Base-by-base conservation (phyloP, 305 asterid genomes). In the Fraxinus nigra region DNA sequence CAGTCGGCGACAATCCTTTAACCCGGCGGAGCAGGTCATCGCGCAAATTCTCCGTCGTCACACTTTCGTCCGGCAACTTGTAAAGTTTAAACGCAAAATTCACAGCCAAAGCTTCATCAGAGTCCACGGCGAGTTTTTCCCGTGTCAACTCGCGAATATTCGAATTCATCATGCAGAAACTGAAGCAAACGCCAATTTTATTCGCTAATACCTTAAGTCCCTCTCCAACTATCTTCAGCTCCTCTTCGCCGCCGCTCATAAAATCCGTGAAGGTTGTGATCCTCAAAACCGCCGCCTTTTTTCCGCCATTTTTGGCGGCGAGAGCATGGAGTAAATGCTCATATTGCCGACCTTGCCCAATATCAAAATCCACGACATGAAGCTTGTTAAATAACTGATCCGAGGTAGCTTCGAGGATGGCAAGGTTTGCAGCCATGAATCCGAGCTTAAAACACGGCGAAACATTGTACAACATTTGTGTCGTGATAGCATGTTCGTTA, bases 371-470 rank as follows among this genome's bases (percentile, higher is more conserved):
- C 79, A 95, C 54, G 4, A 95, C 93, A 61, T 95, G 98, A 7
- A 95, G 87, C 82, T 87, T 92, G 30, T 30, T 26, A 32, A 67
- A 46, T 6, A 80, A 85, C 37, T 82, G 78, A 73, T 92, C 92
- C 4, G 90, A 76, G 6, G 89, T 78, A 0, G 97, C 96, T 76
- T 95, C 97, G 14, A 93, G 89, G 33, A 95, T 95, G 7, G 94
- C 93, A 0, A 90, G 87, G 85, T 95, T 95, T 2, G 97, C 98
- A 1, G 98, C 98, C 96, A 92, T 92, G 91, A 95, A 92, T 1
- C 97, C 97, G 43, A 95, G 93, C 89, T 89, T 93, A 85, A 95
- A 95, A 80, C 97, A 93, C n/a, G 96, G 93, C 5, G 98, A 92
- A 1, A 37, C 87, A 5, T 92, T 92, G 79, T 90, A 92, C 34